phyloP scores from a whole-genome alignment of 495 filamentous ascomycete species.

The Echria macrotheca region DNA sequence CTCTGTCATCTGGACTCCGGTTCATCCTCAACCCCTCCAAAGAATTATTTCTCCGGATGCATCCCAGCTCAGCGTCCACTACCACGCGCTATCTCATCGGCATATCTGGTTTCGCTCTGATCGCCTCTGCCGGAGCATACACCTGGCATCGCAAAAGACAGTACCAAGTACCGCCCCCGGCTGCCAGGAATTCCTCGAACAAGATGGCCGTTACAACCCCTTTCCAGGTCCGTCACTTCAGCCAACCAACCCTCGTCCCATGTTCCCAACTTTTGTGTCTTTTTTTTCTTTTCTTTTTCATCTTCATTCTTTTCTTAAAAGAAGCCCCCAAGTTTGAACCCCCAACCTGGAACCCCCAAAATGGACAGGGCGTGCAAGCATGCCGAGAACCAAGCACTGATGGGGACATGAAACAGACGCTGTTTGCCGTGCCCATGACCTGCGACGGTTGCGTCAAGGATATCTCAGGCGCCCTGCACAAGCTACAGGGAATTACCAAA shows the following conservation, averaged over 20 bases:
- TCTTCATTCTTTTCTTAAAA: background rate
- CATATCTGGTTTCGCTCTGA: constrained; percentile 14
- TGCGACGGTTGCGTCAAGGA: constrained; percentile 84
- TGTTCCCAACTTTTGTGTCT: background rate
- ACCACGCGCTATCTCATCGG: constrained; percentile 13
- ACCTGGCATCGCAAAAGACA: constrained; percentile 10
- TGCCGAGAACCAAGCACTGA: background rate
- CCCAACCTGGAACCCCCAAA: no score
- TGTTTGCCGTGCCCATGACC: constrained; percentile 90
- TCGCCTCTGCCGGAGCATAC: constrained; percentile 19
- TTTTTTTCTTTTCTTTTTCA: background rate
- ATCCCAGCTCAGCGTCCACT: constrained; percentile 5
- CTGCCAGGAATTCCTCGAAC: constrained; percentile 2
- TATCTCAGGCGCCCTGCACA: constrained; percentile 67
- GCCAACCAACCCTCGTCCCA: background rate
- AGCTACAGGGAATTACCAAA: constrained; percentile 65
- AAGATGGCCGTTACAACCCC: constrained; percentile 37
- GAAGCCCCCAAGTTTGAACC: no score
- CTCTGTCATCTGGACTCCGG: background rate
- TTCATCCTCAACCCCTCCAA: background rate
- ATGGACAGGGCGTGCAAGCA: background rate
- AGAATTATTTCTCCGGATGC: constrained; percentile 5
- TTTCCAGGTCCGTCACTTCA: constrained; percentile 36
- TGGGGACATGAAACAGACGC: constrained; percentile 54
- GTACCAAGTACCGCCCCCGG: background rate